A percentile compares a stretch with the other conserved stretches of the same genome.
Conservation (phyloP, 495 filamentous ascomycete species). For the Amniculicola lignicola region DNA sequence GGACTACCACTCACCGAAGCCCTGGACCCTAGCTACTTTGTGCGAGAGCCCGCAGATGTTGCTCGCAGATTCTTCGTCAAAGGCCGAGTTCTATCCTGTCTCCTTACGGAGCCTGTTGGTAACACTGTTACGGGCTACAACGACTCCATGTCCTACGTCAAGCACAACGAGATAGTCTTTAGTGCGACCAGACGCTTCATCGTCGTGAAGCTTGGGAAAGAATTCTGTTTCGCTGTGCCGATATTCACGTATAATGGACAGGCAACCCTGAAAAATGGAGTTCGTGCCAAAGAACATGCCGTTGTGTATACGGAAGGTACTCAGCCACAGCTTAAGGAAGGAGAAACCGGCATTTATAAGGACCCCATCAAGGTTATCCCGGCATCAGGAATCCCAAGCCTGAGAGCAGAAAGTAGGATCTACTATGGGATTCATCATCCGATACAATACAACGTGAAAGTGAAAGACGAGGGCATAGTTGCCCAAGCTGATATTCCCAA, state of each 20-base stretch:
- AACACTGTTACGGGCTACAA: neutral
- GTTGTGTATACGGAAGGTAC: neutral
- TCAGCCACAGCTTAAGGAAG: neutral
- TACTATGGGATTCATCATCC: constrained; percentile 12
- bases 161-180: neutral
- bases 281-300: constrained; percentile 3
- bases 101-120: constrained; percentile 1
- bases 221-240: constrained; percentile 5
- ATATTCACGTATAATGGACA: neutral
- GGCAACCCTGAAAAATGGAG: neutral
- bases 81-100: too few relatives aligned
- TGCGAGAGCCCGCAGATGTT: too few relatives aligned
- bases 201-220: neutral
- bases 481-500: neutral
- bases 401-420: neutral
- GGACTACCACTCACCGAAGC: too few relatives aligned
- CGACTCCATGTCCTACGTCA: neutral
- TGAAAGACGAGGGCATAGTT: constrained; percentile 1
- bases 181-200: neutral
- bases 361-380: neutral
- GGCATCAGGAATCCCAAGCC: neutral
- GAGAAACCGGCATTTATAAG: neutral
- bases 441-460: constrained; percentile 12
- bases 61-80: too few relatives aligned
- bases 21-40: too few relatives aligned